phyloP scores from a whole-genome alignment of 306 rosid genomes.

The Adenanthera pavonina region DNA sequence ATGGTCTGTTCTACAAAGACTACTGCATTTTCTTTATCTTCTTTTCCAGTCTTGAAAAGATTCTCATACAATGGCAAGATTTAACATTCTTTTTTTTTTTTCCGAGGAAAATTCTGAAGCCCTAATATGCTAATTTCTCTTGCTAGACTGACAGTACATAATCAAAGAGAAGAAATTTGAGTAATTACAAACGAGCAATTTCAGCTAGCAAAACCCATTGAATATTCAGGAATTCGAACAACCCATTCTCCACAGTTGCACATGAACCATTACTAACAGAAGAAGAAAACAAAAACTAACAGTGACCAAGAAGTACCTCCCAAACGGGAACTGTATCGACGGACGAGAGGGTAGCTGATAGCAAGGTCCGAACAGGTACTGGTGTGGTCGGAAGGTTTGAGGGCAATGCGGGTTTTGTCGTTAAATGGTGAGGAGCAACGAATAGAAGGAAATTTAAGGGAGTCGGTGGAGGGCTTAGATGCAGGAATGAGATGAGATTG shows the following conservation, averaged over 20 bases:
- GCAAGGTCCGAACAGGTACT: conserved; percentile 68
- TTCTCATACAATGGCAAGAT: conserved; percentile 3
- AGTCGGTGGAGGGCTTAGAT: conserved; percentile 20
- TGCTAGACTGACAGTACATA: background rate
- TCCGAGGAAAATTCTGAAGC: background rate
- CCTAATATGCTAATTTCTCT: background rate
- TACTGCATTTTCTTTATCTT: background rate
- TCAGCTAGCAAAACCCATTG: conserved; percentile 11
- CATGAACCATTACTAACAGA: background rate
- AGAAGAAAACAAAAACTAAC: background rate
- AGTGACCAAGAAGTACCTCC: conserved; percentile 57
- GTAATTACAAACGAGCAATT: background rate
- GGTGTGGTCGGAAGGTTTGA: conserved; percentile 77
- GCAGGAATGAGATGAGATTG: conserved; percentile 33
- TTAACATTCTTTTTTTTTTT: background rate
- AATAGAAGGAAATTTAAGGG: conserved; percentile 35
- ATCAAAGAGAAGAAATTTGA: background rate
- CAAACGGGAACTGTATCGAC: conserved; percentile 63
- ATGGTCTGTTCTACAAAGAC: background rate
- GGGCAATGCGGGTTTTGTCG: conserved; percentile 39
- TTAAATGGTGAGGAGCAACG: conserved; percentile 56
- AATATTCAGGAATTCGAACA: background rate
- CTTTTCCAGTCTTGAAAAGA: background rate
- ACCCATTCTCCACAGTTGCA: background rate
- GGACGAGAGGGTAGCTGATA: conserved; percentile 70